phyloP scores from a whole-genome alignment of 2,329 filamentous ascomycete species.

The Meredithiella fracta region DNA sequence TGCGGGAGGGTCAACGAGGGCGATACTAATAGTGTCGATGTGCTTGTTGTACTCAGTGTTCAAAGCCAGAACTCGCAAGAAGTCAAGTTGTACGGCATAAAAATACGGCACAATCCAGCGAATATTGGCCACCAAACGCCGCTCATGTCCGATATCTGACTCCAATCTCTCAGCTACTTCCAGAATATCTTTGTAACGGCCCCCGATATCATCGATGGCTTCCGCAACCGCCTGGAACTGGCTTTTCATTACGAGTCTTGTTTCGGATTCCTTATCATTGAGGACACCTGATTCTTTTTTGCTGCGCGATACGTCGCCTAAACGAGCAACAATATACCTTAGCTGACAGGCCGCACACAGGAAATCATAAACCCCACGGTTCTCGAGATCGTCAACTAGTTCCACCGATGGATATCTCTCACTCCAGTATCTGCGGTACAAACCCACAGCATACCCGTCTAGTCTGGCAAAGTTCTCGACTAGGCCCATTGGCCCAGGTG shows the following conservation, averaged over 20 bases:
- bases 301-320: not conserved
- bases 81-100: not conserved
- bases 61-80: not conserved
- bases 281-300: not conserved
- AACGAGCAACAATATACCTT: not conserved
- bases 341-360: constrained; percentile 1
- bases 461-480: not conserved
- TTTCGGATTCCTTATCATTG: not conserved
- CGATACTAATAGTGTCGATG: not conserved
- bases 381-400: constrained; percentile 1
- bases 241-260: not conserved
- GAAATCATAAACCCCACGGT: not conserved
- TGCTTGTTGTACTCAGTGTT: not conserved
- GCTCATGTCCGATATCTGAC: not conserved
- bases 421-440: not conserved
- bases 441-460: not conserved
- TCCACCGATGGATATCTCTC: not conserved
- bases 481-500: not conserved
- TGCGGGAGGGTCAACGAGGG: not conserved
- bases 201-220: not conserved
- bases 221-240: not conserved
- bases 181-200: not conserved
- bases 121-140: not conserved
- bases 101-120: not conserved
- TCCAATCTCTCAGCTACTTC: not conserved